Evolutionary conservation across 768 basidiomycete species (phyloP).

Genomic region (Flagelloscypha sp.): DNA sequence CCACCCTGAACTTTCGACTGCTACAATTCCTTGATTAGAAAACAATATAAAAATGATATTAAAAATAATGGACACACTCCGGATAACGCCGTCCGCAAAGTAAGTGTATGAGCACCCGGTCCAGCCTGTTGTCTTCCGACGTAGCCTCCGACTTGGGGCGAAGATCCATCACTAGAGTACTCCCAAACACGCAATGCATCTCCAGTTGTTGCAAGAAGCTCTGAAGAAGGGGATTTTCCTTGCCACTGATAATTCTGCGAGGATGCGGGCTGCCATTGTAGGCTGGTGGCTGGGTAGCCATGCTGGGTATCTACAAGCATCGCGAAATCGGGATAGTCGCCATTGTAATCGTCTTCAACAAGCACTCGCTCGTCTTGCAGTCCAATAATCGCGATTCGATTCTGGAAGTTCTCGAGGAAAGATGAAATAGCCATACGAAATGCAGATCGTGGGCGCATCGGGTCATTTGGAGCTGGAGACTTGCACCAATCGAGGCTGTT

Average conservation of each 20-base stretch:
- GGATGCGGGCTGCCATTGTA: conserved; percentile 87
- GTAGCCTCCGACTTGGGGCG: conserved; percentile 49
- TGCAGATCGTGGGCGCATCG: conserved; percentile 61
- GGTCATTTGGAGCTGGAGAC: conserved; percentile 64
- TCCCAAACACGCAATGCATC: conserved; percentile 93
- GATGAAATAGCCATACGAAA: conserved; percentile 85
- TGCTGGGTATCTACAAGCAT: conserved; percentile 78
- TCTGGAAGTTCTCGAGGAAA: conserved; percentile 75
- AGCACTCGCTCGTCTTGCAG: conserved; percentile 83
- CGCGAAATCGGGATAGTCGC: conserved; percentile 82
- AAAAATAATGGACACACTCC: conserved; percentile 50
- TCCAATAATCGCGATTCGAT: conserved; percentile 71
- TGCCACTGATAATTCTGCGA: conserved; percentile 58
- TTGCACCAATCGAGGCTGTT: conserved; percentile 88
- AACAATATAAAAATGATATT: conserved; percentile 8
- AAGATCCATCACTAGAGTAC: conserved; percentile 63
- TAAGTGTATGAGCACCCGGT: conserved; percentile 52
- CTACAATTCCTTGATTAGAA: conserved; percentile 22
- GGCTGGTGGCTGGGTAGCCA: conserved; percentile 86
- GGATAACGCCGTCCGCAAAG: conserved; percentile 69
- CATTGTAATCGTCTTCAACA: conserved; percentile 73
- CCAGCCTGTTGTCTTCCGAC: conserved; percentile 56
- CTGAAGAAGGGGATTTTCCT: conserved; percentile 57
- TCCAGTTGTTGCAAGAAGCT: conserved; percentile 88
- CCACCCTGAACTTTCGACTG: conserved; percentile 89